Evolutionary conservation across 2,329 filamentous ascomycete genomes (phyloP).

Genomic region (Iodosphaeria phyllophila): DNA sequence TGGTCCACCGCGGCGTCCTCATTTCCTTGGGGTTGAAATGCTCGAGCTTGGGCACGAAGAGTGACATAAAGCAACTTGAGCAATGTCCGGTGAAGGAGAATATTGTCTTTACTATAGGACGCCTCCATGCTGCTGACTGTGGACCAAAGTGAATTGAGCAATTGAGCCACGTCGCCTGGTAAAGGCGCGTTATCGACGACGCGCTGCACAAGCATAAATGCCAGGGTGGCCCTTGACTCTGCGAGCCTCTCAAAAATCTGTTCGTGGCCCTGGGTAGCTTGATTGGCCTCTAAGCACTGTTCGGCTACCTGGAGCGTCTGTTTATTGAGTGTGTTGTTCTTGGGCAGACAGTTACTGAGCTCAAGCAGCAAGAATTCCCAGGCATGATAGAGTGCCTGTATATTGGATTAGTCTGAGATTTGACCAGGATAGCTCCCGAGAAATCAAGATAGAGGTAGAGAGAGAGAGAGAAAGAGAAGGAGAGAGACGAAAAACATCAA

Average conservation of each 20-base stretch:
- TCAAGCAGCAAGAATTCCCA: slow-evolving; percentile 84
- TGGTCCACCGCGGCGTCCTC: slow-evolving; percentile 10
- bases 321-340: slow-evolving; percentile 36
- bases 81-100: slow-evolving; percentile 64
- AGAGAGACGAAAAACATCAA: slow-evolving; percentile 16
- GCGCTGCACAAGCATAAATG: slow-evolving; percentile 65
- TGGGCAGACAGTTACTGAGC: slow-evolving; percentile 46
- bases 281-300: slow-evolving; percentile 65
- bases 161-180: slow-evolving; percentile 29
- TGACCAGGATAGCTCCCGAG: neutral
- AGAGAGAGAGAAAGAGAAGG: too few relatives aligned
- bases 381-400: slow-evolving; percentile 59
- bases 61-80: slow-evolving; percentile 73
- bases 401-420: slow-evolving; percentile 9
- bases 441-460: too few relatives aligned
- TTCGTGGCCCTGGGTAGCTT: slow-evolving; percentile 51
- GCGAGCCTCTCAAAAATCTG: slow-evolving; percentile 67
- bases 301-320: slow-evolving; percentile 58
- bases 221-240: slow-evolving; percentile 59
- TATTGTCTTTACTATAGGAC: slow-evolving; percentile 30
- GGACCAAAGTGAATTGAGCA: slow-evolving; percentile 29
- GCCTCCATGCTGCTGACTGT: slow-evolving; percentile 34
- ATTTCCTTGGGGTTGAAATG: slow-evolving; percentile 10
- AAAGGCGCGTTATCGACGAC: slow-evolving; percentile 41
- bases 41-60: slow-evolving; percentile 43